Evolutionary conservation across 257 asterid species (phyloP).

Genomic region (Scutellaria barbata): DNA sequence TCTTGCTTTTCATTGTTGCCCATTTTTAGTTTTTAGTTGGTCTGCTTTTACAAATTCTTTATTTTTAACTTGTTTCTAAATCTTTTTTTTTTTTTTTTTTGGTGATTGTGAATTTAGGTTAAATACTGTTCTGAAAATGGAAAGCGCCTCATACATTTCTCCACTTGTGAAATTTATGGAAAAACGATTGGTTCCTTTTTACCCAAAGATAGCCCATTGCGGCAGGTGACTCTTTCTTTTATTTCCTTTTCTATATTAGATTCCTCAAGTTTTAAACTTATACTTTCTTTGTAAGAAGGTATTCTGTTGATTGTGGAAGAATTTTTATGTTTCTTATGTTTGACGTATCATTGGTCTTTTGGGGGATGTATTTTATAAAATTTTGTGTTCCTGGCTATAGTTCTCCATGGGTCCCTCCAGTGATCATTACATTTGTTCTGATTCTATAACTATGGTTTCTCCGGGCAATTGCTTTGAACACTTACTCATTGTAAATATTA

Average conservation of each 20-base stretch:
- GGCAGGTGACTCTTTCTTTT: conserved; percentile 63
- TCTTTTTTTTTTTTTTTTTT: conserved; percentile 23
- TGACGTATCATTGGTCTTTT: background rate
- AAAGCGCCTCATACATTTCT: conserved; percentile 94
- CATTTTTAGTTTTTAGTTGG: background rate
- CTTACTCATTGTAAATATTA: conserved; percentile 4
- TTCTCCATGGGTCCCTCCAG: background rate
- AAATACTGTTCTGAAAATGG: conserved; percentile 92
- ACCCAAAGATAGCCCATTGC: conserved; percentile 85
- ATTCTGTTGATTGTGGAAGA: background rate
- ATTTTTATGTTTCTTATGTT: conserved; percentile 9
- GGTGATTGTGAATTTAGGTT: conserved; percentile 55
- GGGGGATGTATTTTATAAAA: background rate
- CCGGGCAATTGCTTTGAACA: background rate
- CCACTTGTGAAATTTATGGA: conserved; percentile 96
- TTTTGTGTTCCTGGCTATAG: background rate
- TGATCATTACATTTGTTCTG: background rate
- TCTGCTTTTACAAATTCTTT: background rate
- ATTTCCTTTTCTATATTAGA: conserved; percentile 18
- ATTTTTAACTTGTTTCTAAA: conserved; percentile 5
- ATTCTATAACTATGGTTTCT: conserved; percentile 6
- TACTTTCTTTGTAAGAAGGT: conserved; percentile 2
- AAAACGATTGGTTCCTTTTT: conserved; percentile 84
- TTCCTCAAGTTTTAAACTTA: background rate
- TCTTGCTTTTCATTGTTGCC: conserved; percentile 8